phyloP scores from a whole-genome alignment of 768 basidiomycete species.

The Solioccasus polychromus region DNA sequence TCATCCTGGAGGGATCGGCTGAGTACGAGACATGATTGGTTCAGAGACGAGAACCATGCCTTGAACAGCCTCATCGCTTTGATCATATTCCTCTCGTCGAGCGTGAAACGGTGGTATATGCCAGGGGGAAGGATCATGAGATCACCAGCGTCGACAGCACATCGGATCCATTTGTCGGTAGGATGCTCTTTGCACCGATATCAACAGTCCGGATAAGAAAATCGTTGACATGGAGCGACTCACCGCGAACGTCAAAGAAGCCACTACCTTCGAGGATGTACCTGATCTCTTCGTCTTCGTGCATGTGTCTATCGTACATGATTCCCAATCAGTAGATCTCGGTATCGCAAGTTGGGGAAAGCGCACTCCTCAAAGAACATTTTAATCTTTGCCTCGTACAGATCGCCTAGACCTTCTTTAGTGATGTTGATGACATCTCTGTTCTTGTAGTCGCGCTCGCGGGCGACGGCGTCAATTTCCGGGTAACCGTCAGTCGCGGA shows the following conservation, averaged over 20 bases:
- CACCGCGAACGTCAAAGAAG: conserved; percentile 90
- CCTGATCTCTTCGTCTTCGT: conserved; percentile 94
- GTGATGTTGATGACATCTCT: conserved; percentile 77
- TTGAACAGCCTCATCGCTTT: conserved; percentile 84
- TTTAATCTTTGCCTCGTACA: conserved; percentile 80
- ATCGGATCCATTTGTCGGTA: conserved; percentile 76
- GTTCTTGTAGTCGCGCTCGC: conserved; percentile 77
- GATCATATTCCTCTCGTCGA: conserved; percentile 72
- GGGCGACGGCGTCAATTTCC: conserved; percentile 58
- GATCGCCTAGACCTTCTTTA: conserved; percentile 75
- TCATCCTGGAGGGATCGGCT: conserved; percentile 59
- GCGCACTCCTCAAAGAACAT: conserved; percentile 80
- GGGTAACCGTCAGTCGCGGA: conserved; percentile 39
- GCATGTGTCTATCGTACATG: conserved; percentile 64
- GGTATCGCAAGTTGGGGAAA: not conserved
- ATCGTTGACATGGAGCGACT: conserved; percentile 16
- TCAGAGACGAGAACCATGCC: conserved; percentile 36
- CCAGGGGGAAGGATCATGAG: conserved; percentile 85
- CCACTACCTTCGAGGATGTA: conserved; percentile 86
- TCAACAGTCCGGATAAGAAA: not conserved
- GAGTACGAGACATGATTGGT: not conserved
- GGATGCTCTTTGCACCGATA: conserved; percentile 50
- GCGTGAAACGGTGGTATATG: conserved; percentile 93
- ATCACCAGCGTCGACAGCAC: conserved; percentile 74
- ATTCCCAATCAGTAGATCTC: not conserved